Evolutionary conservation across 768 basidiomycete genomes (phyloP), one percentile per base, ranked within the genome.

Genomic region (Suillus subaureus): DNA sequence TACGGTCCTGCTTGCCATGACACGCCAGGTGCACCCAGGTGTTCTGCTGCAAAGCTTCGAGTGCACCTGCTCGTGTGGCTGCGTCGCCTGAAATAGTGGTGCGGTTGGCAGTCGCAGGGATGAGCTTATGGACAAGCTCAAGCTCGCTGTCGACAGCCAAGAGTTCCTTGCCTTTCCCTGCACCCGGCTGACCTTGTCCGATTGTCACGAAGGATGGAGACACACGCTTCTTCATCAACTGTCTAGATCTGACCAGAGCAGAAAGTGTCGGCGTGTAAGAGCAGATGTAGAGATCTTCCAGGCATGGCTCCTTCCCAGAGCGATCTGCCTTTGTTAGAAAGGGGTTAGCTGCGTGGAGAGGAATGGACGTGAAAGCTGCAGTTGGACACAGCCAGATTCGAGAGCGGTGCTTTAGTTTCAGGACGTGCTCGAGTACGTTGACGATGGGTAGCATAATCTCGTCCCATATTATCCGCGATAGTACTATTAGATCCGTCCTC

Each of bases 1-100:
- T 6, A 2, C 16, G 6, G 61, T 79, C 69, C 61, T 79, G 80
- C n/a, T 69, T 58, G 26, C 76, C 81, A 70, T 81, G 80, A 55
- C 80, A 80, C 6, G 80, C 78, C 23, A 81, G 64, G 61, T 80
- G 80, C 4, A 71, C 47, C 40, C 65, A 67, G 21, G 31, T 18
- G 51, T 69, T 54, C 33, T 39, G 3, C 26, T 49, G 35, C 15
- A 70, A 16, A n/a, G 57, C 40, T 16, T 60, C 26, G 4, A 60
- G 56, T 2, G 64, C 64, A 11, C 9, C 43, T 3, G 47, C 12
- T 15, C 35, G 49, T 13, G 64, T 64, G 6, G 64, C 54, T 18
- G 18, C 6, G 4, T 26, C 12, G 0, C 55, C 42, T 2, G 54
- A 16, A 23, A 64, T n/a, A 45, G 21, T 45, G 8, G 43, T 21